Percentiles rank a stretch among this genome's conserved stretches.
Conservation (phyloP, 179 eudicot genomes). For the Patellifolia procumbens region DNA sequence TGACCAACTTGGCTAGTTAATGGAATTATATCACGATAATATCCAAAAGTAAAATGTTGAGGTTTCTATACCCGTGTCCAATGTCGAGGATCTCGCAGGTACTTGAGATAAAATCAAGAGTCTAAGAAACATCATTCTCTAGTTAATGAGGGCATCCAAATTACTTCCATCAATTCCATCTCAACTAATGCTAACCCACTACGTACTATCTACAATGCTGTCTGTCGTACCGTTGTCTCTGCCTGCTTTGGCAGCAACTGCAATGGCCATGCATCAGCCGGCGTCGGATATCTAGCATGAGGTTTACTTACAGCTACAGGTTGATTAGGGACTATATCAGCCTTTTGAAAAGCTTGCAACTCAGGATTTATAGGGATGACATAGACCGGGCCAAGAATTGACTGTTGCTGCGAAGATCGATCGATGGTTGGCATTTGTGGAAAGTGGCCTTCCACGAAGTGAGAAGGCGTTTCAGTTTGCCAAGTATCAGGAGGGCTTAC, state of each 20-base stretch:
- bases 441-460: conserved; percentile 16
- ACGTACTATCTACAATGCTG: conserved; percentile 13
- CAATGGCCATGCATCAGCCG: conserved; percentile 71
- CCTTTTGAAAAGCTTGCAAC: conserved; percentile 39
- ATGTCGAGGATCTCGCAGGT: too few relatives aligned
- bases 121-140: too few relatives aligned
- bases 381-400: conserved; percentile 53
- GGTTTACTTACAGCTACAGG: conserved; percentile 68
- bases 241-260: conserved; percentile 53
- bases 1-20: too few relatives aligned
- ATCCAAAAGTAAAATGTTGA: too few relatives aligned
- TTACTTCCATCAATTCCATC: not conserved
- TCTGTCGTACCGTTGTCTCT: conserved; percentile 18
- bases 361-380: conserved; percentile 57
- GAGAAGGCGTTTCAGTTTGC: conserved; percentile 30
- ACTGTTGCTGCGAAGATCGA: conserved; percentile 40
- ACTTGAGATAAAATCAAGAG: too few relatives aligned
- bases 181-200: not conserved
- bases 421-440: conserved; percentile 30
- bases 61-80: too few relatives aligned
- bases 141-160: not conserved
- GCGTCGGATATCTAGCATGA: conserved; percentile 75
- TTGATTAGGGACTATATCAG: conserved; percentile 34
- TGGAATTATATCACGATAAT: too few relatives aligned
- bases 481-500: conserved; percentile 45